A percentile compares a stretch with the other conserved stretches of the same genome.
Evolutionary conservation across 257 asterid species (phyloP).

Genomic region (Ophiorrhiza pumila): DNA sequence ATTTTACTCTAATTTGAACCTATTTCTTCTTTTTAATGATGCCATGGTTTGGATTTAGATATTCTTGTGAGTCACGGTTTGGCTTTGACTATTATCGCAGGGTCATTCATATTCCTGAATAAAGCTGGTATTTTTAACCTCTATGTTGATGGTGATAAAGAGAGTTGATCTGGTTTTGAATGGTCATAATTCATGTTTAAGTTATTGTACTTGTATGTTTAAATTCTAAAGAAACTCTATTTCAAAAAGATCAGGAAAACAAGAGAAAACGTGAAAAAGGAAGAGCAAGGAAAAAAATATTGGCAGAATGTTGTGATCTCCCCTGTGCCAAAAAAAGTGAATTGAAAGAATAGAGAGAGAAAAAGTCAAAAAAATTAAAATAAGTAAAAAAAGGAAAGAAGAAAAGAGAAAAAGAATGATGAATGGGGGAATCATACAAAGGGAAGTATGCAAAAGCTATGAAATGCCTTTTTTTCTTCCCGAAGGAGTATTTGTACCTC

Average conservation of each 20-base stretch:
- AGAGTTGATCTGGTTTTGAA: slow-evolving; percentile 37
- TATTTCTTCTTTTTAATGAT: slow-evolving; percentile 9
- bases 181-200: slow-evolving; percentile 27
- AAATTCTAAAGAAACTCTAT: slow-evolving; percentile 18
- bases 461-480: slow-evolving; percentile 7
- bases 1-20: neutral
- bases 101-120: slow-evolving; percentile 57
- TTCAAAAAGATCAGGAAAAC: slow-evolving; percentile 6
- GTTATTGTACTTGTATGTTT: slow-evolving; percentile 33
- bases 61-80: slow-evolving; percentile 38
- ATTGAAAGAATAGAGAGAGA: neutral
- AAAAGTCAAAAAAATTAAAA: neutral
- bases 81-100: slow-evolving; percentile 63
- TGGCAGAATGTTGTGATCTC: neutral
- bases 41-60: slow-evolving; percentile 20
- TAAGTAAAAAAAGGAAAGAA: slow-evolving; percentile 2
- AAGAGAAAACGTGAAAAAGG: neutral
- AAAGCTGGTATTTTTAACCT: slow-evolving; percentile 53
- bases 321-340: slow-evolving; percentile 10
- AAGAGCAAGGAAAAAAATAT: neutral
- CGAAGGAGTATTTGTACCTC: slow-evolving; percentile 11
- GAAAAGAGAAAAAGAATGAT: slow-evolving; percentile 16
- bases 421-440: slow-evolving; percentile 14
- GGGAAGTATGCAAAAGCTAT: neutral
- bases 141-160: slow-evolving; percentile 60